Base-by-base conservation (phyloP, 1,139 yeast genomes). In the Kurtzmaniella natalensis region DNA sequence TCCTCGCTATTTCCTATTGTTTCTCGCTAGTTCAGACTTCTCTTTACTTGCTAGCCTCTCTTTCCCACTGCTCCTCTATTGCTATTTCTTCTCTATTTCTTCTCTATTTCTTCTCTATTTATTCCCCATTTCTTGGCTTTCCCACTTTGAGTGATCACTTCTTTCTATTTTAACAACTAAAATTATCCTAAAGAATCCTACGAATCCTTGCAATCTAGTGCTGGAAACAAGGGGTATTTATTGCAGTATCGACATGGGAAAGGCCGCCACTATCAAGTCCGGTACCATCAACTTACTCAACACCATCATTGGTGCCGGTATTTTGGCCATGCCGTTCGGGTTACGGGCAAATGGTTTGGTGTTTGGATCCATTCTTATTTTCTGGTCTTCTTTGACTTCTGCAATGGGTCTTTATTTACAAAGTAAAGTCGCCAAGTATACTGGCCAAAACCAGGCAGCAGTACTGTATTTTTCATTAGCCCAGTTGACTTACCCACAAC, bases 231-330 rank as follows among this genome's bases (percentile, higher is more conserved):
- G n/a, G n/a, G n/a, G n/a, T n/a, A n/a, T n/a, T n/a, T n/a, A n/a
- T n/a, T n/a, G n/a, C n/a, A n/a, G n/a, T 4, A 7, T 27, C 21
- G 5, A 5, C 30, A 35, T 35, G 38, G 32, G 26, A 4, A 35
- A 35, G 25, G 36, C 38, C 4, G 74, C 76, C 23, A 64, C 72
- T 13, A 56, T 71, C 33, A 62, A 59, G 39, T 71, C 78, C 16
- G 78, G 78, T 28, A 59, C 73, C 24, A 70, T 72, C 43, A 73
- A 72, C 51, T 55, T 74, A 32, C 60, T 72, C 45, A 72, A 73
- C 55, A 74, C 80, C 45, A 72, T 73, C 35, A 59, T 74, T 17
- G 76, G 80, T 29, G 78, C 79, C 2, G 80, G 80, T 14, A 70
- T 72, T 32, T 64, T 74, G 35, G 77, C 78, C 40, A 72, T 73